Evolutionary conservation across 139 green algal species (phyloP).

Genomic region (Chlamydomonas urium): DNA sequence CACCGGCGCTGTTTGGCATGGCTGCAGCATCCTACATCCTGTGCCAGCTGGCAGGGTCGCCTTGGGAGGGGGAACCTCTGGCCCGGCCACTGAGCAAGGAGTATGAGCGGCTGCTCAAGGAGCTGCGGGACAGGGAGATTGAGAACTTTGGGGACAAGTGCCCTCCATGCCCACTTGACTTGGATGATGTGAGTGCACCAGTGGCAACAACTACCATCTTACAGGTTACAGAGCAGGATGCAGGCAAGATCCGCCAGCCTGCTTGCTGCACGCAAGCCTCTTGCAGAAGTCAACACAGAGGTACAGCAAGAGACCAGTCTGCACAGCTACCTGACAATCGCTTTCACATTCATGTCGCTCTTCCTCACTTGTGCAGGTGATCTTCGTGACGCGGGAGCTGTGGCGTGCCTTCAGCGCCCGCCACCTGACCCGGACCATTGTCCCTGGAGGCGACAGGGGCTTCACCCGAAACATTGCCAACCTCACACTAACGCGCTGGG

Average conservation of each 20-base stretch:
- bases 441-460: constrained; percentile 55
- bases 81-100: constrained; percentile 20
- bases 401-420: constrained; percentile 58
- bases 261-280: too few species aligned
- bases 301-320: too few species aligned
- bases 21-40: constrained; percentile 61
- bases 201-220: neutral
- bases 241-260: too few species aligned
- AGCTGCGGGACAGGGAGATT: constrained; percentile 76
- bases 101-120: constrained; percentile 62
- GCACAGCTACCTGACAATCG: too few species aligned
- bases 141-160: constrained; percentile 23
- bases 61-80: constrained; percentile 13
- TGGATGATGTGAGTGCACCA: constrained; percentile 24
- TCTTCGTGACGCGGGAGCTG: constrained; percentile 51
- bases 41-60: constrained; percentile 10
- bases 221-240: neutral
- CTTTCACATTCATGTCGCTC: too few species aligned
- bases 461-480: constrained; percentile 60
- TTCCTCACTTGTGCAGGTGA: too few species aligned
- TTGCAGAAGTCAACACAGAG: too few species aligned
- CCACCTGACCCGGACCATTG: constrained; percentile 12
- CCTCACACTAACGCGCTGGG: constrained; percentile 74
- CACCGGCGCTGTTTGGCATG: constrained; percentile 90
- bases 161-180: constrained; percentile 15